Conservation (phyloP, 768 basidiomycete genomes). For the Atractiella rhizophila region DNA sequence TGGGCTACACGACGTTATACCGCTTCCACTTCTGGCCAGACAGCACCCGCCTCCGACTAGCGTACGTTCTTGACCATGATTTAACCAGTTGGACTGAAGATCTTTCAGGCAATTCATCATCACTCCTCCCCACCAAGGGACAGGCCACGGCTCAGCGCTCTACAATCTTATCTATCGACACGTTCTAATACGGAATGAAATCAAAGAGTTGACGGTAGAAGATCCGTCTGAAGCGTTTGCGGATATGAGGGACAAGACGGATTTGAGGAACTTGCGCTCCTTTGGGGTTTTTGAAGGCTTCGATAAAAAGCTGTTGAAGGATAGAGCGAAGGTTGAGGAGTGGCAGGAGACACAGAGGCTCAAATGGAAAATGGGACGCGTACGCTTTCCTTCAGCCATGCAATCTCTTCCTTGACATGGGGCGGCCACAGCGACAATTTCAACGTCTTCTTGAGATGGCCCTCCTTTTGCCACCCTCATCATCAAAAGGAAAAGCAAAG, state of each 20-base stretch:
- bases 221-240: slow-evolving; percentile 96
- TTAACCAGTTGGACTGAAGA: not conserved
- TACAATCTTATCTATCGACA: slow-evolving; percentile 66
- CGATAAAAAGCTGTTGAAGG: slow-evolving; percentile 30
- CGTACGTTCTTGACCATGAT: slow-evolving; percentile 27
- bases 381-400: slow-evolving; percentile 22
- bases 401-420: not conserved
- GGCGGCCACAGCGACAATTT: slow-evolving; percentile 53
- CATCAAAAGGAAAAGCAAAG: slow-evolving; percentile 1
- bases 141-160: slow-evolving; percentile 72
- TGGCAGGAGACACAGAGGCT: slow-evolving; percentile 60
- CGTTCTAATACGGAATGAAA: slow-evolving; percentile 35
- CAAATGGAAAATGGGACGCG: slow-evolving; percentile 70
- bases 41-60: slow-evolving; percentile 57
- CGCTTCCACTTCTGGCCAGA: slow-evolving; percentile 93
- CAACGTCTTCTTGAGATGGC: slow-evolving; percentile 77
- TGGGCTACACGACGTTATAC: slow-evolving; percentile 80
- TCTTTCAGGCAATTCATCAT: slow-evolving; percentile 71
- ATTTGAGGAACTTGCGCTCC: slow-evolving; percentile 49
- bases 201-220: slow-evolving; percentile 81
- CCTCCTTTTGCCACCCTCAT: slow-evolving; percentile 31
- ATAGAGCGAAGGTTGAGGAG: no score
- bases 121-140: slow-evolving; percentile 61
- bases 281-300: slow-evolving; percentile 33
- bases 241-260: slow-evolving; percentile 77